Evolutionary conservation across 2,329 filamentous ascomycete genomes (phyloP).

Genomic region (Ilyonectria mors-panacis): DNA sequence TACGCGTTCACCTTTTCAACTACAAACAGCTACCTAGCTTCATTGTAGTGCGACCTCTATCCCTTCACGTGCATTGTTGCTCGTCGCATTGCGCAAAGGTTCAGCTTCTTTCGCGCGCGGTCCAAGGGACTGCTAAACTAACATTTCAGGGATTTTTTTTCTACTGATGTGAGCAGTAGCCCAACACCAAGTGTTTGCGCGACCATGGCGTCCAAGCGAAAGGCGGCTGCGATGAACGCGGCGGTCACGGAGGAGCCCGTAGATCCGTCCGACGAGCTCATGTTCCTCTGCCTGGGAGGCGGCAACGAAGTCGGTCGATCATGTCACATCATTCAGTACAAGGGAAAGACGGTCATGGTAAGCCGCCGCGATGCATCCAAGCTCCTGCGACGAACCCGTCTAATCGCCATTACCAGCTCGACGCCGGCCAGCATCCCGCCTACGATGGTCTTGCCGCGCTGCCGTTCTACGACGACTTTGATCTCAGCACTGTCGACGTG

Average conservation of each 20-base stretch:
- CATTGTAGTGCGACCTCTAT: not conserved
- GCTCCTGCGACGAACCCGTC: conserved; percentile 24
- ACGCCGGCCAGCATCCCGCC: conserved; percentile 96
- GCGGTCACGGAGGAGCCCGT: conserved; percentile 83
- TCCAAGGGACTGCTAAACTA: conserved; percentile 29
- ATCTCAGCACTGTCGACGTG: conserved; percentile 96
- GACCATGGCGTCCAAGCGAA: conserved; percentile 93
- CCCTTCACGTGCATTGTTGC: conserved; percentile 13
- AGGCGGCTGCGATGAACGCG: conserved; percentile 82
- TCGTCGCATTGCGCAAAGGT: conserved; percentile 27
- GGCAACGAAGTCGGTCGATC: conserved; percentile 98
- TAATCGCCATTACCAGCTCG: conserved; percentile 73
- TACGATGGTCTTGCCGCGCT: conserved; percentile 95
- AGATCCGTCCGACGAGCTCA: conserved; percentile 93
- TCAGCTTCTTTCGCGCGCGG: conserved; percentile 23
- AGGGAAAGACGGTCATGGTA: conserved; percentile 99
- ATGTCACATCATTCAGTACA: conserved; percentile 98
- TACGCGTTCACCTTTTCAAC: conserved; percentile 41
- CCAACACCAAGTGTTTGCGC: conserved; percentile 34
- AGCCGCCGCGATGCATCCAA: conserved; percentile 29
- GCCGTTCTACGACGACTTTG: conserved; percentile 98
- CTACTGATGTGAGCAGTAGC: conserved; percentile 40
- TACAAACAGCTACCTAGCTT: conserved; percentile 22
- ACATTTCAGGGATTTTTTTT: conserved; percentile 30
- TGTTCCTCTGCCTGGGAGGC: conserved; percentile 93